Percentiles rank a stretch among this genome's conserved stretches.
Conservation (phyloP, 225 moss, liverwort and hornwort species). For the Bryum argenteum region DNA sequence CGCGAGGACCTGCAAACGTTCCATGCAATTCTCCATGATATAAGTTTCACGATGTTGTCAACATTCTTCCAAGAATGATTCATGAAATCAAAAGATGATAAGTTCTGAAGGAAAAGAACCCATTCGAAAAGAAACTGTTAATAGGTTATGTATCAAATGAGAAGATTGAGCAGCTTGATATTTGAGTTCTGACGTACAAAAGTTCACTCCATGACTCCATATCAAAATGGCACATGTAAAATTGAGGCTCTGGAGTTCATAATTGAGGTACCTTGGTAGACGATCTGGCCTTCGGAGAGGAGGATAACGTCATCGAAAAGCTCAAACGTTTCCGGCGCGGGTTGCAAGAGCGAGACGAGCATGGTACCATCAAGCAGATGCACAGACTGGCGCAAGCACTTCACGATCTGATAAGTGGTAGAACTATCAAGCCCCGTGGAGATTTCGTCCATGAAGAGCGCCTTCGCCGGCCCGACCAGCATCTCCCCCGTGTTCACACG, state of each 20-base stretch:
- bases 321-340: slow-evolving; percentile 77
- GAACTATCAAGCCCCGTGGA: slow-evolving; percentile 82
- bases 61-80: no score
- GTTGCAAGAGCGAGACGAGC: slow-evolving; percentile 85
- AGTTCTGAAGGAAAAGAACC: no score
- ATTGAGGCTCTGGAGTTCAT: no score
- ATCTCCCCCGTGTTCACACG: slow-evolving; percentile 66
- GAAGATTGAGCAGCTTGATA: no score
- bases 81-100: no score
- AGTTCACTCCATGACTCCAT: no score
- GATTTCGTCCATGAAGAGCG: slow-evolving; percentile 92
- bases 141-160: no score
- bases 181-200: no score
- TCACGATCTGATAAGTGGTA: slow-evolving; percentile 81
- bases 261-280: slow-evolving; percentile 69
- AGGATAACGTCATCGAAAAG: slow-evolving; percentile 85
- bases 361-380: slow-evolving; percentile 83
- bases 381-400: slow-evolving; percentile 71
- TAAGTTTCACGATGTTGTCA: no score
- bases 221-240: no score
- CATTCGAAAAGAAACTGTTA: no score
- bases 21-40: neutral
- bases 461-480: slow-evolving; percentile 81
- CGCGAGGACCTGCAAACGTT: slow-evolving; percentile 40
- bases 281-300: slow-evolving; percentile 72